Percentiles rank a stretch among this genome's conserved stretches.
phyloP scores from a whole-genome alignment of 1,139 yeast species.

The Hyphopichia buzzinii region DNA sequence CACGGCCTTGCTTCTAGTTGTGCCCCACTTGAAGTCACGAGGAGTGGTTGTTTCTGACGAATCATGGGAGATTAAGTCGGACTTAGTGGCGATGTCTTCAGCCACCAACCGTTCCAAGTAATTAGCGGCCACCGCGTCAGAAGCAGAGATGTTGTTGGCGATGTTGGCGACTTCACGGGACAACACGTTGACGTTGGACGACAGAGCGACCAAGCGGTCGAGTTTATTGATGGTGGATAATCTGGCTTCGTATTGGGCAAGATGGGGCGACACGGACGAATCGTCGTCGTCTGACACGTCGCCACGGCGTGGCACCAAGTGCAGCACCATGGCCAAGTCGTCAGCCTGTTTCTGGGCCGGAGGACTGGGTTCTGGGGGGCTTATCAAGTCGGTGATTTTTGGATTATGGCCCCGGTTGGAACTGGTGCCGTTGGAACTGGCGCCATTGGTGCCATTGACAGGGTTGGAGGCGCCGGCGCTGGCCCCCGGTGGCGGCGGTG shows the following conservation, averaged over 20 bases:
- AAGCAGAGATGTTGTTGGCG: slow-evolving; percentile 21
- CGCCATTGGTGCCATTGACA: neutral
- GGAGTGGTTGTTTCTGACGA: slow-evolving; percentile 8
- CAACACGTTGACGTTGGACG: slow-evolving; percentile 26
- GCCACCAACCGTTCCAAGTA: slow-evolving; percentile 37
- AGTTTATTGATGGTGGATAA: slow-evolving; percentile 26
- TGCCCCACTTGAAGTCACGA: slow-evolving; percentile 30
- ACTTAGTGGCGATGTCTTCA: slow-evolving; percentile 30
- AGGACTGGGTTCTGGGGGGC: neutral
- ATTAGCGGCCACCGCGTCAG: slow-evolving; percentile 29
- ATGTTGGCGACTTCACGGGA: slow-evolving; percentile 28
- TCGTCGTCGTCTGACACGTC: slow-evolving; percentile 4
- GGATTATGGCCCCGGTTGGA: neutral
- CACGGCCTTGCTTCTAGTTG: slow-evolving; percentile 19
- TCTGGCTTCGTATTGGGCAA: slow-evolving; percentile 22
- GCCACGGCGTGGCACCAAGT: slow-evolving; percentile 5
- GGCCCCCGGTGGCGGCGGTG: slow-evolving; percentile 8
- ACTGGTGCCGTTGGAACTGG: neutral
- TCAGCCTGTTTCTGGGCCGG: neutral
- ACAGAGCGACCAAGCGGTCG: slow-evolving; percentile 26
- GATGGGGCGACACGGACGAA: slow-evolving; percentile 1
- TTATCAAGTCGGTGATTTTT: neutral
- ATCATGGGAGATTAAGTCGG: neutral
- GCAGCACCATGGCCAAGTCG: neutral
- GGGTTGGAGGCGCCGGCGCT: slow-evolving; percentile 1